Evolutionary conservation across 2,329 filamentous ascomycete genomes (phyloP).

Genomic region (Fusarium bactridioides): DNA sequence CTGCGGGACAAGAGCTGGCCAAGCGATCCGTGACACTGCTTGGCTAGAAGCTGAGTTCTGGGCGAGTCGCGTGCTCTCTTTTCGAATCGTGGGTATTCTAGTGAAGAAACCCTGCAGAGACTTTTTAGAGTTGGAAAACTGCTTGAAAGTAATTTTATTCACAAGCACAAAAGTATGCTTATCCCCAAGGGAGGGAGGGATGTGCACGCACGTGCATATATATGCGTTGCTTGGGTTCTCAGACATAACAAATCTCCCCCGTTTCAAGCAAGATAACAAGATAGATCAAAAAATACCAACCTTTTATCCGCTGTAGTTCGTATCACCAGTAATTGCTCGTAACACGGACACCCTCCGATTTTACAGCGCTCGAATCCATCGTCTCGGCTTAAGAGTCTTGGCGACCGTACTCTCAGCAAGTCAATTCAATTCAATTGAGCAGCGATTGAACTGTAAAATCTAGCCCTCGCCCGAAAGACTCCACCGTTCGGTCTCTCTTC

Average conservation of each 20-base stretch:
- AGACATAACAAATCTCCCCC: not conserved
- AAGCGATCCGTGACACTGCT: constrained; percentile 9
- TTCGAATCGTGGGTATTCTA: not conserved
- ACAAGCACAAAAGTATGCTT: constrained; percentile 1
- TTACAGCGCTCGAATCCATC: not conserved
- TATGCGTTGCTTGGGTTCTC: not conserved
- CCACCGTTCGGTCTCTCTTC: constrained; percentile 28
- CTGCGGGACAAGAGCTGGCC: constrained; percentile 13
- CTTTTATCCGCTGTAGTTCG: not conserved
- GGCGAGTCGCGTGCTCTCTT: constrained; percentile 22
- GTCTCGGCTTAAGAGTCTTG: not conserved
- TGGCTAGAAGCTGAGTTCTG: constrained; percentile 18
- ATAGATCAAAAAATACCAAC: not conserved
- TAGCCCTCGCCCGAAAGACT: not conserved
- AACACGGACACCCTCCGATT: not conserved
- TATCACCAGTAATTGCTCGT: not conserved
- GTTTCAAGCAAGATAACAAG: too few species aligned
- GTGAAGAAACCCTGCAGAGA: not conserved
- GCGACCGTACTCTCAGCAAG: not conserved
- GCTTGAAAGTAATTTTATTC: constrained; percentile 5
- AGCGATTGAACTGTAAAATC: not conserved
- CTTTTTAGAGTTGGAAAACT: not conserved
- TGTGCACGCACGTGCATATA: constrained; percentile 10
- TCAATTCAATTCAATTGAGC: not conserved
- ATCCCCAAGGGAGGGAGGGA: not conserved